Evolutionary conservation across 495 filamentous ascomycete genomes (phyloP).

Genomic region (Talaromyces proteolyticus): DNA sequence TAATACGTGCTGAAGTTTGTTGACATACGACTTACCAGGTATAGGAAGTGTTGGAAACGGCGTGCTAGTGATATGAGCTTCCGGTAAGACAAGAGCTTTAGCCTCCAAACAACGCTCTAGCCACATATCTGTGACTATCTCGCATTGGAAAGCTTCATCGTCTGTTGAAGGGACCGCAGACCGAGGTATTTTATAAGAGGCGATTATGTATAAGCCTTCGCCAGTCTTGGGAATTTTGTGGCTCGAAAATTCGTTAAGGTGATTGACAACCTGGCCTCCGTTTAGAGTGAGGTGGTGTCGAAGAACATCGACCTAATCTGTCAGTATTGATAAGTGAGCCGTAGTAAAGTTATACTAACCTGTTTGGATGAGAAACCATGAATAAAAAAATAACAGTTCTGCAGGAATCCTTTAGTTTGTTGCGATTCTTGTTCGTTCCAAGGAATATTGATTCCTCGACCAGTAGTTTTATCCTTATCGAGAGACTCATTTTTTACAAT

Average conservation of each 20-base stretch:
- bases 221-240: conserved; percentile 32
- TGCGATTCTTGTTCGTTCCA: conserved; percentile 7
- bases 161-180: conserved; percentile 31
- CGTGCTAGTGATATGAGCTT: conserved; percentile 62
- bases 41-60: conserved; percentile 70
- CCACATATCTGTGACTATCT: conserved; percentile 84
- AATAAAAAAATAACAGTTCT: conserved; percentile 50
- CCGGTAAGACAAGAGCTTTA: conserved; percentile 64
- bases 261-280: conserved; percentile 41
- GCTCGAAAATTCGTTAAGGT: conserved; percentile 32
- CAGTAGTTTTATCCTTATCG: not conserved
- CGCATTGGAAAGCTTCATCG: conserved; percentile 36
- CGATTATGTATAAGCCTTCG: conserved; percentile 44
- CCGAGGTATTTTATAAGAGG: conserved; percentile 44
- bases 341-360: conserved; percentile 20
- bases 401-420: conserved; percentile 26
- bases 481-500: not conserved
- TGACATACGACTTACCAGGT: conserved; percentile 33
- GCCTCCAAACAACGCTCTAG: conserved; percentile 79
- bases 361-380: conserved; percentile 58
- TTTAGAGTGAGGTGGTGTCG: conserved; percentile 47
- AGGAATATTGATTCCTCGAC: conserved; percentile 1
- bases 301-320: conserved; percentile 29
- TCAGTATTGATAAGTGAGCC: not conserved
- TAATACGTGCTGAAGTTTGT: conserved; percentile 8